Evolutionary conservation across 2,329 filamentous ascomycete genomes (phyloP), one percentile per base, ranked within the genome.

Genomic region (Hypoxylon sp.): DNA sequence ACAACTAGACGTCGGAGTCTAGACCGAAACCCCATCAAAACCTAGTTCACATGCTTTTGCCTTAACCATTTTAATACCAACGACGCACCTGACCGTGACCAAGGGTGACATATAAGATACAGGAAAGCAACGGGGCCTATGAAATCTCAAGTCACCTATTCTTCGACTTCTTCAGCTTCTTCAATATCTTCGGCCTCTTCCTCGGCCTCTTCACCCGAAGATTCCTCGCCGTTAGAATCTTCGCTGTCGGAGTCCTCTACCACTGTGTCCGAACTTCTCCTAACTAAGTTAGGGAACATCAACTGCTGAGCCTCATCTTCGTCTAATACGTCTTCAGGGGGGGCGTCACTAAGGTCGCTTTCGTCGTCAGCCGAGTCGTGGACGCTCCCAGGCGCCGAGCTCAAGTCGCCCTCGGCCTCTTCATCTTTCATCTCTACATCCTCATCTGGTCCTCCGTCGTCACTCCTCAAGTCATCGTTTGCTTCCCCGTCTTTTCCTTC

Each of bases 361-460:
- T 92, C 90, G 60, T 91, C 89, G 69, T 92, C 90, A 0, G 87
- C 90, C 44, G 86, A 90, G 67, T 91, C 89, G 66, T 90, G 87
- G 6, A 90, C 80, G 66, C 87, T 92, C 5, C 86, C 87, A 0
- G 85, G 84, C 5, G 85, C 84, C 63, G 88, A 90, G 54, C 83
- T 87, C 58, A 73, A 53, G 22, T 75, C 73, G 14, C 67, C 78
- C 14, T 77, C 79, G 0, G 72, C 81, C 9, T 77, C 80, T 24
- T 85, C 84, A 57, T 75, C 74, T 47, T 82, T 82, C 83, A 83
- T 85, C 65, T 84, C 82, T 8, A 81, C 79, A 48, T 86, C 82
- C 10, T 80, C 81, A 3, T 72, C 70, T 10, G 17, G 62, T 8
- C 64, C 74, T 33, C 65, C 75, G 14, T 70, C 61, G 6, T 82